Conservation (phyloP, 176 grass and related monocot species). For the Alloteropsis semialata region DNA sequence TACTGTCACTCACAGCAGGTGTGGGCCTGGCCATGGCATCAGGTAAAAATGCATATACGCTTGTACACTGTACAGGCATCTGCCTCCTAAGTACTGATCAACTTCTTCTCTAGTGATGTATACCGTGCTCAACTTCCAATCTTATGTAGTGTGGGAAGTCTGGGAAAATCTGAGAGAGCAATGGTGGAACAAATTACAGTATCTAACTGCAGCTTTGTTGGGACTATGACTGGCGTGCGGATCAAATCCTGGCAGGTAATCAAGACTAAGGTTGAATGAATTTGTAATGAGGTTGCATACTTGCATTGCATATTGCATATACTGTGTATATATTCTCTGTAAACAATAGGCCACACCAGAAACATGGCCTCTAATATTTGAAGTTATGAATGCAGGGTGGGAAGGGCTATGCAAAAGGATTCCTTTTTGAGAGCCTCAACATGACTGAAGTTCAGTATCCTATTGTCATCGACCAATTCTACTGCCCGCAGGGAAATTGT, state of each 20-base stretch:
- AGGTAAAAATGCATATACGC: conserved; percentile 39
- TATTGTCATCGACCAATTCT: conserved; percentile 67
- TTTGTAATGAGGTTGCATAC: not conserved
- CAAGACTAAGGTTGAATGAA: not conserved
- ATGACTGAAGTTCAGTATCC: conserved; percentile 47
- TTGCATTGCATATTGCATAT: no score
- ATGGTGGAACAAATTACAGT: conserved; percentile 47
- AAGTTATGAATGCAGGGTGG: conserved; percentile 52
- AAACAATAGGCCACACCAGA: not conserved
- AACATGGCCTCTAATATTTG: not conserved
- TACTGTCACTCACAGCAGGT: conserved; percentile 21
- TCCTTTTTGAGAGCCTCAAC: conserved; percentile 46
- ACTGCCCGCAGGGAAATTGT: conserved; percentile 38
- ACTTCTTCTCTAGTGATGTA: not conserved
- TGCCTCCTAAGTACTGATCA: not conserved
- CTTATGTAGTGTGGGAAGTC: conserved; percentile 66
- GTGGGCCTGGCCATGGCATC: conserved; percentile 86
- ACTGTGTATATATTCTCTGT: not conserved
- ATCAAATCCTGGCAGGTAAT: conserved; percentile 81
- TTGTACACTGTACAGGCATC: not conserved
- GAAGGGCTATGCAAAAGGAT: conserved; percentile 38
- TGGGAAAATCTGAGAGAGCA: conserved; percentile 22
- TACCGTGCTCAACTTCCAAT: not conserved
- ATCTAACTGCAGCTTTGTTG: conserved; percentile 42
- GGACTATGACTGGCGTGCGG: conserved; percentile 48